These are phyloP conservation scores for Alternaria arborescens DNA, from an alignment of 2,329 filamentous ascomycete species.

Conservation along the genomic window DNA sequence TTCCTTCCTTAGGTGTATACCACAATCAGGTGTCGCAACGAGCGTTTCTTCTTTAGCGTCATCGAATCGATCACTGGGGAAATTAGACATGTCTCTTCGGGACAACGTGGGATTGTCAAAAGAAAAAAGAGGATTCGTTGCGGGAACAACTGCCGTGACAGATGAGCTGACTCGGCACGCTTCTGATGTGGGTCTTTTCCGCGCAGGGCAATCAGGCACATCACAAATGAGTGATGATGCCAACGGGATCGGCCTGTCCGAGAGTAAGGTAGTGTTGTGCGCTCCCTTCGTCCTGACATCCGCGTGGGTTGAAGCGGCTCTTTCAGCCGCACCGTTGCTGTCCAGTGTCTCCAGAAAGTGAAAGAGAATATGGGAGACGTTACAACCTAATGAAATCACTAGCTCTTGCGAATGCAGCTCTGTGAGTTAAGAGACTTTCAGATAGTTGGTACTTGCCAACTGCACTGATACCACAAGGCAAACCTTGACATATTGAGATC, in stretches of 20 bases:
- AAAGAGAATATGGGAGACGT: neutral
- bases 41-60: neutral
- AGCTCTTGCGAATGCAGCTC: neutral
- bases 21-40: neutral
- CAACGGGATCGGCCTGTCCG: neutral
- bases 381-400: neutral
- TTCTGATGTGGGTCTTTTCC: neutral
- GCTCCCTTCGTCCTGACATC: neutral
- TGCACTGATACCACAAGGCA: neutral
- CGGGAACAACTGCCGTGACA: neutral
- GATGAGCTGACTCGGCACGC: neutral
- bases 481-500: conserved; percentile 3
- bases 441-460: neutral
- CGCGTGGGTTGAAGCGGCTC: conserved; percentile 1
- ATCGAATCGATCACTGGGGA: neutral
- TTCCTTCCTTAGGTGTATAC: neutral
- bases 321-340: conserved; percentile 3
- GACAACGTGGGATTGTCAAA: neutral
- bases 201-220: neutral
- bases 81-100: neutral
- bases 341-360: neutral
- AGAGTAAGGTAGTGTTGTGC: neutral
- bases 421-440: neutral
- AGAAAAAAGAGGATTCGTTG: neutral
- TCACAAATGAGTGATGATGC: neutral